Evolutionary conservation across 2,329 filamentous ascomycete genomes (phyloP).

Genomic region (Cucurbitaria berberidis): DNA sequence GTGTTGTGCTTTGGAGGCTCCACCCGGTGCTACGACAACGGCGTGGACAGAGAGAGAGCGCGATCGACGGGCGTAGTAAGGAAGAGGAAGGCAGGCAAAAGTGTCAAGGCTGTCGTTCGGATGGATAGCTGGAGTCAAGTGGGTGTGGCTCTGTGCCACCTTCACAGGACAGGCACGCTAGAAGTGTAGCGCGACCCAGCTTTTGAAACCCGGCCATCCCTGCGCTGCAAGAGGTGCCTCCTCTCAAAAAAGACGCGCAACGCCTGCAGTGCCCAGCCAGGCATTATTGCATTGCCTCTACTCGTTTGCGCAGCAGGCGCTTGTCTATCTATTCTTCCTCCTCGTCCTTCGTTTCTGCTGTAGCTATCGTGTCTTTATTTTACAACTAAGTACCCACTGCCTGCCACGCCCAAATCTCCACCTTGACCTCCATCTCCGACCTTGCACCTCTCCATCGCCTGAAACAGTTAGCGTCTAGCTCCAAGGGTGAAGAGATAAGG

Average conservation of each 20-base stretch:
- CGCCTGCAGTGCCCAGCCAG: neutral
- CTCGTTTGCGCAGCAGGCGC: no score
- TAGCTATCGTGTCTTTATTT: neutral
- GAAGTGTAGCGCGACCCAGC: slow-evolving; percentile 1
- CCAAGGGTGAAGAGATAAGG: slow-evolving; percentile 7
- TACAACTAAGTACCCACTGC: no score
- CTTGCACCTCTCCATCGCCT: neutral
- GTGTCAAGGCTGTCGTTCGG: neutral
- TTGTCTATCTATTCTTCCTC: neutral
- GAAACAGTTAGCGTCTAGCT: slow-evolving; percentile 1
- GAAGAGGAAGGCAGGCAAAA: neutral
- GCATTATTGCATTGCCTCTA: no score
- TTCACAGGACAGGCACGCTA: slow-evolving; percentile 12
- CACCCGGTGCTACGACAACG: no score
- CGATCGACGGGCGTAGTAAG: neutral
- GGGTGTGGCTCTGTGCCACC: no score
- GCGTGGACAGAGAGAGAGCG: neutral
- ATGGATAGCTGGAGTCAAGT: no score
- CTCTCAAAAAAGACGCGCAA: neutral
- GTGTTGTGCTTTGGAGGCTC: no score
- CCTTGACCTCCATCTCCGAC: neutral
- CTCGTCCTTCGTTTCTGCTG: neutral
- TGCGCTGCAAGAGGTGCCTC: slow-evolving; percentile 4
- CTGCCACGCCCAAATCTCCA: neutral
- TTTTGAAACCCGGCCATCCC: slow-evolving; percentile 15